These are phyloP conservation scores for Fusarium incarnatum DNA, from an alignment of 2,329 filamentous ascomycete species.

Conservation along the genomic window DNA sequence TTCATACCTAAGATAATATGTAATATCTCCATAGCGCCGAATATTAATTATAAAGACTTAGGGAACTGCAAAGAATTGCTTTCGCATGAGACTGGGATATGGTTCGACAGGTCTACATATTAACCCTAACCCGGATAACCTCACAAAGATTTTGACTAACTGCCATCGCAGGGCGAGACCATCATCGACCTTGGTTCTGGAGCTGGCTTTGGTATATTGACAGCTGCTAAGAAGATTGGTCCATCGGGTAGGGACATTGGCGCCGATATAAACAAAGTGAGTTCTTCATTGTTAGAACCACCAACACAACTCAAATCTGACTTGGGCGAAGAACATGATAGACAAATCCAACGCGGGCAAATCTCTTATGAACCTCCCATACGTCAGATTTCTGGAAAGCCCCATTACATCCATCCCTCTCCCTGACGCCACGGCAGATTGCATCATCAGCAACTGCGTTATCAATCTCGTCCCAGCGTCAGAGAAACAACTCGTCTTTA, in stretches of 20 bases:
- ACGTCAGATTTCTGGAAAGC: constrained; percentile 1
- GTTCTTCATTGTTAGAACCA: fast-evolving
- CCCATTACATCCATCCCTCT: background rate
- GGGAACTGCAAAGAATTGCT: too few species aligned
- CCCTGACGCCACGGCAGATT: background rate
- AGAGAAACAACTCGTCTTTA: constrained; percentile 66
- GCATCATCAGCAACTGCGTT: constrained; percentile 72
- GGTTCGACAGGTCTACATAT: too few species aligned
- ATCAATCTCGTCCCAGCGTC: constrained; percentile 66
- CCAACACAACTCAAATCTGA: background rate
- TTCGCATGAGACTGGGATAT: too few species aligned
- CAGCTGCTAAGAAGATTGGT: background rate
- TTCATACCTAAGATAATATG: too few species aligned
- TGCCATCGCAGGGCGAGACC: background rate
- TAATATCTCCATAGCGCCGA: too few species aligned
- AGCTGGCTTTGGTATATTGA: constrained; percentile 2
- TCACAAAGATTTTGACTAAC: fast-evolving
- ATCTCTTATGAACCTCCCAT: background rate
- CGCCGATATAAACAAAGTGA: constrained; percentile 9
- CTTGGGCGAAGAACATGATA: background rate
- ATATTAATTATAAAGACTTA: too few species aligned
- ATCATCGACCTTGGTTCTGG: constrained; percentile 15
- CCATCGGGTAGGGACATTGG: background rate
- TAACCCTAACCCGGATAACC: too few species aligned
- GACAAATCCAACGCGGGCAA: background rate